Evolutionary conservation across 768 basidiomycete species (phyloP), one percentile per base, ranked within the genome.

Genomic region (Tulasnella sp.): DNA sequence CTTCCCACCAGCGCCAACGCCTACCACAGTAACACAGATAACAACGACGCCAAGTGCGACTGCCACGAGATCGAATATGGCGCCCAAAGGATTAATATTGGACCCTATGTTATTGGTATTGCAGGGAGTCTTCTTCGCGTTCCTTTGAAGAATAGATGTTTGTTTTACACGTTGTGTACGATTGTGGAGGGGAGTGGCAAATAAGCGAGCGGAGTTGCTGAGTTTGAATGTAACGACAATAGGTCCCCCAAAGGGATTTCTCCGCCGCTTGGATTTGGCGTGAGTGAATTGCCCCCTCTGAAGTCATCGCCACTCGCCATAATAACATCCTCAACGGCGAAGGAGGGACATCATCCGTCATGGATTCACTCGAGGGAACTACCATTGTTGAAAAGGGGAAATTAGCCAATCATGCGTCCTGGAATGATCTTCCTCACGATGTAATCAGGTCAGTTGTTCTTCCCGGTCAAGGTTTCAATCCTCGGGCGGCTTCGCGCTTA

Each of bases 331-430:
- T 40, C 39, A 40, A 40, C 19, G 19, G 39, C 39, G 19, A 16
- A 40, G 19, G 10, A 5, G 10, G 19, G 12, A 35, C 12, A 35
- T 35, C 5, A 16, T 25, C 5, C 39, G 39, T 40, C 39, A 16
- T 25, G 27, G 19, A 40, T 40, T n/a, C n/a, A 20, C 6, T 25
- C 39, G 27, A 5, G 19, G n/a, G 27, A 6, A 10, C n/a, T 40
- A n/a, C n/a, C 5, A 40, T 40, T 16, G 5, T 25, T 40, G 39
- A 40, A 40, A 51, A 51, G 25, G 49, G 49, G 12, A 51, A 51
- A 42, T 27, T 51, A 28, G 24, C 49, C 10, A 40, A 27, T 1
- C 41, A 34, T 42, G 9, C 25, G 31, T 51, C 49, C n/a, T 51
- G 49, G 49, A 10, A 39, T 7, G 49, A 51, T 31, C 37, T 51